These are phyloP conservation scores for Aristolochia contorta DNA, from an alignment of 164 flowering plant species.

Conservation along the genomic window DNA sequence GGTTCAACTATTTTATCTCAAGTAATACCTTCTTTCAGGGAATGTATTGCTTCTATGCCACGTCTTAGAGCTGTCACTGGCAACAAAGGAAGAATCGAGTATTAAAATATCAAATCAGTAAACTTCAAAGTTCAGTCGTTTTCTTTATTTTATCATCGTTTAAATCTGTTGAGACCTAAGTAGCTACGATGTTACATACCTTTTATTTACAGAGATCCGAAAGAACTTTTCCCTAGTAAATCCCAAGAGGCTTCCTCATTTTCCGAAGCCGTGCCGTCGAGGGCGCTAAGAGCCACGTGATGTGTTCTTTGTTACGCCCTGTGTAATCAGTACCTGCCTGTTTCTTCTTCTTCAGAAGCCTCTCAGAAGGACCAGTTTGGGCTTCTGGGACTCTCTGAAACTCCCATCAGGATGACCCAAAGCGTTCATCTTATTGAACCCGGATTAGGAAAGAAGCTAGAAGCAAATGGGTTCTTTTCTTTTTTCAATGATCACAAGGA, in stretches of 20 bases:
- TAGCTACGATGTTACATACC: too few relatives aligned
- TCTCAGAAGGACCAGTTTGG: not conserved
- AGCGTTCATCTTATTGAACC: not conserved
- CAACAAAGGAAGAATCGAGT: not conserved
- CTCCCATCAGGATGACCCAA: not conserved
- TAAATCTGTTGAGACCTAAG: too few relatives aligned
- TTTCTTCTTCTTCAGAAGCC: not conserved
- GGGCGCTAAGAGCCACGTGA: constrained; percentile 29
- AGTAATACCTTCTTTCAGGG: constrained; percentile 1
- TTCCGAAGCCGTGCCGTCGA: constrained; percentile 77
- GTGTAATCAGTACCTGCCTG: constrained; percentile 17
- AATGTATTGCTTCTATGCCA: constrained; percentile 24
- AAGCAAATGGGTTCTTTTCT: too few relatives aligned
- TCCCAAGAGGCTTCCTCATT: constrained; percentile 15
- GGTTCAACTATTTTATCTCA: not conserved
- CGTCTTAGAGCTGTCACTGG: constrained; percentile 6
- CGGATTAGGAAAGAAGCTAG: not conserved
- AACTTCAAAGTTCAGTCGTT: not conserved
- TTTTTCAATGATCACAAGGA: too few relatives aligned
- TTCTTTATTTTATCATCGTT: not conserved
- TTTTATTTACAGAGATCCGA: too few relatives aligned
- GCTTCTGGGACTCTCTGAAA: not conserved
- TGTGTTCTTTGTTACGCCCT: too few relatives aligned
- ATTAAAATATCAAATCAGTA: not conserved
- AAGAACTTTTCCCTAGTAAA: too few relatives aligned